Base-by-base conservation (phyloP, 1,284 basidiomycete species). In the Austroboletus rostrupii region DNA sequence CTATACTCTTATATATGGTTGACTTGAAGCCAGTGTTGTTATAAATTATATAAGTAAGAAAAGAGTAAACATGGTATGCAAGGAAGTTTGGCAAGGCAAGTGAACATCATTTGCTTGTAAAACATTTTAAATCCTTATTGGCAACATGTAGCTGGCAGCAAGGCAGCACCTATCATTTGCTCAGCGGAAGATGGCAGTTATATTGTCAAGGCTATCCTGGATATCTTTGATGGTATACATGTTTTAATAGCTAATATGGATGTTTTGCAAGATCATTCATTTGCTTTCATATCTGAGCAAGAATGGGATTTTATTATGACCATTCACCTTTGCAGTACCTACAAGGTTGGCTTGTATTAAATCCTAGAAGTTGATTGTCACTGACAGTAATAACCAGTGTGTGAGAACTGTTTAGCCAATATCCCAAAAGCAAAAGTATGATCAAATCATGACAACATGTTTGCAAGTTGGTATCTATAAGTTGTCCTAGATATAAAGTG, bases 401-500 rank as follows among this genome's bases (percentile, higher is more conserved):
- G 87, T 85, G 50, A 92, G 97, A 68, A 96, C 96, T 13, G 90
- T 92, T 33, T 99, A 95, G 97, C 94, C 96, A 4, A 78, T 93
- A 64, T 97, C 99, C 80, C 87, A 90, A 70, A 90, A 96, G 73
- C 97, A 99, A 68, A 95, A 94, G 72, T 98, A 89, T 67, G 96
- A 97, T 31, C 86, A 97, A 51, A 96, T 99, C 64, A 80, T 99
- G 51, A 97, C 92, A 47, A 98, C 95, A 26, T 84, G 87, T 52
- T 98, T 95, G 6, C 86, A 89, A 66, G 92, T 95, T 49, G 96
- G 95, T 55, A 86, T 97, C 53, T 94, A 88, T 92, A 61, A 65
- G 88, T 76, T 11, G 13, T 36, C 11, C 41, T 35, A 26, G 17
- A 17, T 23, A 29, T 36, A 41, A 48, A n/a, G 37, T 17, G 21